Base-by-base conservation (phyloP, 2,329 filamentous ascomycete species). In the Aspergillus novofumigatus region DNA sequence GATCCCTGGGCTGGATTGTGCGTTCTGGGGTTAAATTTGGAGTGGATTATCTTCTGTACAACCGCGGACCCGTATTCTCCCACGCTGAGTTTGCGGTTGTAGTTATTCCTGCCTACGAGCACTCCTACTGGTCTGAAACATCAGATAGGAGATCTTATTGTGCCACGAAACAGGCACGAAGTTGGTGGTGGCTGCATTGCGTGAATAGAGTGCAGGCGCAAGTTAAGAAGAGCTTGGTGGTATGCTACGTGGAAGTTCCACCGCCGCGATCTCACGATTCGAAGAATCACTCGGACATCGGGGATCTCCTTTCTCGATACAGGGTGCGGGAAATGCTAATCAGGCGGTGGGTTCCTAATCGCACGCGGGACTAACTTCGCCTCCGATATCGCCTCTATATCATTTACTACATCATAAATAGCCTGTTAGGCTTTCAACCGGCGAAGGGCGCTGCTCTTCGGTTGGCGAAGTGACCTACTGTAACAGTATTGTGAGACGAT, bases 1-100 rank as follows among this genome's bases (percentile, higher is more conserved):
- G 94, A 41, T 96, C 92, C 0, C 81, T 97, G 0, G 94, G 94
- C 25, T 99, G 94, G 93, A 91, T 97, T 1, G 89, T 95, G 0
- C 88, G 95, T 14, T 86, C 90, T 4, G 95, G 94, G 38, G 87
- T 96, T 71, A 99, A 99, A 70, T 99, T 99, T 66, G 91, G 90
- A 23, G 90, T 92, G 9, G 94, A 99, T 73, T 97, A 91, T 79
- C 79, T 99, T n/a, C 83, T 99, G 7, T 99, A 99, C 75, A 87
- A 91, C 56, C 88, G 92, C 21, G 94, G 94, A 0, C 94, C 94
- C 0, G 93, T 94, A 0, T 97, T 99, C 72, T 87, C 91, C 23
- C 94, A 99, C 70, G 94, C 94, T 23, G 92, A 97, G 69, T 99
- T 97, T 69, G 92, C 91, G 0, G 77, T 97, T 47, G 81, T 93